Base-by-base conservation (phyloP, 2,329 filamentous ascomycete genomes). In the Zymoseptoria tritici region DNA sequence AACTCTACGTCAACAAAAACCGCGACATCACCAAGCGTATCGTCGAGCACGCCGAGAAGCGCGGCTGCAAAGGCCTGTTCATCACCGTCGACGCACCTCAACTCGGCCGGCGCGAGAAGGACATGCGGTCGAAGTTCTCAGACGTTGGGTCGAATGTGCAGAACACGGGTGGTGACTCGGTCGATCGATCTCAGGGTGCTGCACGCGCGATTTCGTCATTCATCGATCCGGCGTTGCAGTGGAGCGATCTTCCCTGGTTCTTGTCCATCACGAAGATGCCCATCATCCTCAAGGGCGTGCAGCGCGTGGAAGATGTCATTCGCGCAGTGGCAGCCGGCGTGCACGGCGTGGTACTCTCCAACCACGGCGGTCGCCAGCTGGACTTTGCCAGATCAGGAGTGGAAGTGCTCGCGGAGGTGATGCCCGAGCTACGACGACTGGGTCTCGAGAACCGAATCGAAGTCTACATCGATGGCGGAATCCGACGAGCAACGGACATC, bases 31-130 rank as follows among this genome's bases (percentile, higher is more conserved):
- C 94, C 8, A 85, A 89, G 76, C 84, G 85, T 64, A 97, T 99
- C 67, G 89, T 99, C 54, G 76, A 93, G 77, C 91, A 97, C 76
- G 94, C 94, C 62, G 94, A 99, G 78, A 80, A 80, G 71, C 87
- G 94, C 59, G 94, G 94, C 26, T 97, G 94, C 81, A 94, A 90
- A 77, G 94, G 88, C 9, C 85, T 99, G 19, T 99, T 99, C 81
- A 97, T 99, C 78, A 99, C 94, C 2, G 94, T 99, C 57, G 94
- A 99, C 74, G 94, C 94, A 56, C 94, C 94, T 5, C 93, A 97
- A 76, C 86, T 99, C 21, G 94, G 94, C 50, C 86, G 94, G 49
- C 83, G 94, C 66, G 94, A 99, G 76, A 99, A 97, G 79, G 94
- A 97, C 74, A 97, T 97, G 94, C 89, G 94, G 49, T 85, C 83